A percentile compares a stretch with the other conserved stretches of the same genome.
These are phyloP conservation scores for Tolypocladium paradoxum DNA, from an alignment of 2,329 filamentous ascomycete genomes.

Conservation along the genomic window DNA sequence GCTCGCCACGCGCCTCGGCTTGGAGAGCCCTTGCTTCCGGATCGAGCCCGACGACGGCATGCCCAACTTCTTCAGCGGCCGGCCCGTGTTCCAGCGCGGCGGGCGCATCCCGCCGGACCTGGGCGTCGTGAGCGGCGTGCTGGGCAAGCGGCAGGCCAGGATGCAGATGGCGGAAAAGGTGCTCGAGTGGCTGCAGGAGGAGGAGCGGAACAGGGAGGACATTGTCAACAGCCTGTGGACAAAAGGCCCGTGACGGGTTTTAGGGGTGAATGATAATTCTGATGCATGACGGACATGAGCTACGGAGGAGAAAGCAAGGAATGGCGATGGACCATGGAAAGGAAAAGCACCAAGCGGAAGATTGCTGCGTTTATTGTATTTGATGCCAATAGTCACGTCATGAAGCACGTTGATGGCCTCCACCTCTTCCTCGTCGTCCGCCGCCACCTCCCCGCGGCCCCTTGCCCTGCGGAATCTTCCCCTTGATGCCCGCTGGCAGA, in stretches of 20 bases:
- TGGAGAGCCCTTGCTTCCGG: slow-evolving; percentile 23
- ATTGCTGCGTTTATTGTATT: not conserved
- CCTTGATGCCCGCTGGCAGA: slow-evolving; percentile 49
- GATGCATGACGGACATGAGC: not conserved
- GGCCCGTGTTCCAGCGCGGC: slow-evolving; percentile 20
- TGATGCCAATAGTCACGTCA: not conserved
- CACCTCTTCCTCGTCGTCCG: slow-evolving; percentile 21
- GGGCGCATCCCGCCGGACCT: slow-evolving; percentile 18
- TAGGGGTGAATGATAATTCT: not conserved
- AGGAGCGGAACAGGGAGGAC: slow-evolving; percentile 7
- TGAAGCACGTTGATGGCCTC: slow-evolving; percentile 16
- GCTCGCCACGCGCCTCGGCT: slow-evolving; percentile 22
- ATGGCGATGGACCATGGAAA: not conserved
- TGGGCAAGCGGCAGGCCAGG: slow-evolving; percentile 23
- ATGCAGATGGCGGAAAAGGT: slow-evolving; percentile 28
- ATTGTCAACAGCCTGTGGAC: not conserved
- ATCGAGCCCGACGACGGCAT: slow-evolving; percentile 10
- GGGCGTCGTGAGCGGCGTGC: slow-evolving; percentile 21
- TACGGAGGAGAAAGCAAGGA: not conserved
- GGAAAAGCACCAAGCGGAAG: not conserved
- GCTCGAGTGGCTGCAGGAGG: slow-evolving; percentile 22
- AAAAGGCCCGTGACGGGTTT: not conserved
- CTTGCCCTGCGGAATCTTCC: slow-evolving; percentile 37
- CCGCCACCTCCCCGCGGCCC: slow-evolving; percentile 28
- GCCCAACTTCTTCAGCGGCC: slow-evolving; percentile 24